Percentiles rank a stretch among this genome's conserved stretches.
phyloP scores from a whole-genome alignment of 2,329 filamentous ascomycete species.

The Penicillium capsulatum region DNA sequence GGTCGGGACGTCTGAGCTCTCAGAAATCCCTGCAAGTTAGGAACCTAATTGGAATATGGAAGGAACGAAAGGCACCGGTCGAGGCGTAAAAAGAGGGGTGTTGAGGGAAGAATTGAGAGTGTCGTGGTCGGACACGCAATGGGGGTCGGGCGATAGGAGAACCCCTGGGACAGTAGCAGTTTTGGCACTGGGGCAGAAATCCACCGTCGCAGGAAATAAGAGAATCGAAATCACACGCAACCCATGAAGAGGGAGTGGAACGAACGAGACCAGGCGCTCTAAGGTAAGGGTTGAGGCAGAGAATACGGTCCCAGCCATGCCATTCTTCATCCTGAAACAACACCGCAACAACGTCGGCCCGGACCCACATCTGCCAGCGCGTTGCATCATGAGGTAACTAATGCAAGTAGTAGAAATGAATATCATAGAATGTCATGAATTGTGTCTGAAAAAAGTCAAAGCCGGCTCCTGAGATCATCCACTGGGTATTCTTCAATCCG shows the following conservation, averaged over 20 bases:
- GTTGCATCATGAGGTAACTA: conserved; percentile 12
- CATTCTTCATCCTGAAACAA: conserved; percentile 17
- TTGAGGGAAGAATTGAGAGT: conserved; percentile 9
- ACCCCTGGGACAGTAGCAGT: conserved; percentile 5
- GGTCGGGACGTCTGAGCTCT: not conserved
- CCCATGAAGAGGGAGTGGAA: conserved; percentile 10
- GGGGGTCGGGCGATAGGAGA: conserved; percentile 5
- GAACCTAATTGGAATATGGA: not conserved
- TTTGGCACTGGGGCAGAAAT: conserved; percentile 3
- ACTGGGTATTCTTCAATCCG: conserved; percentile 21
- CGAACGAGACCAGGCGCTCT: conserved; percentile 11
- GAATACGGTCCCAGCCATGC: conserved; percentile 13
- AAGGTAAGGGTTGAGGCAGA: conserved; percentile 12
- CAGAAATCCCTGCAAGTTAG: not conserved
- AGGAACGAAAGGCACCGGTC: conserved; percentile 8
- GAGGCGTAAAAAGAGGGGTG: conserved; percentile 5
- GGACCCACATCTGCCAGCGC: conserved; percentile 17
- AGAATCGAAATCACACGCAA: conserved; percentile 6
- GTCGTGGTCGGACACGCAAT: conserved; percentile 12
- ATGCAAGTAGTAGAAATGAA: no score
- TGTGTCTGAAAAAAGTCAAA: no score
- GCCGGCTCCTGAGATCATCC: conserved; percentile 17
- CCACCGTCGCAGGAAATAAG: conserved; percentile 10
- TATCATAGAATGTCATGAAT: no score
- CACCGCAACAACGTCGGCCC: conserved; percentile 28